Evolutionary conservation across 148 eudicot genomes (phyloP).

Genomic region (Heliosperma pusillum): DNA sequence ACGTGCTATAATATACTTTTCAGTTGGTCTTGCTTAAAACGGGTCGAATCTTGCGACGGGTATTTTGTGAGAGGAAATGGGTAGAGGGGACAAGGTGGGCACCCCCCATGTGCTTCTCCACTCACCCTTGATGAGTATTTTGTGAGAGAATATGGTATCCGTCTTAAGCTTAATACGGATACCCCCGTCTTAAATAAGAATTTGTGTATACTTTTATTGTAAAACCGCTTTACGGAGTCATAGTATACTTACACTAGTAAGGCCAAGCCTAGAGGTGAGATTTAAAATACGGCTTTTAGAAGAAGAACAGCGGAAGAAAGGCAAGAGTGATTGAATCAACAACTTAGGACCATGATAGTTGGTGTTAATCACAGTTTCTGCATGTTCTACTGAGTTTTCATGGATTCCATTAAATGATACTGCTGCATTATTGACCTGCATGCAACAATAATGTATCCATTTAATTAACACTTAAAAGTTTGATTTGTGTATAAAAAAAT

Average conservation of each 20-base stretch:
- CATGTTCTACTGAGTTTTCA: constrained; percentile 67
- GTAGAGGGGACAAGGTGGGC: too few species aligned
- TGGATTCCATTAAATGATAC: constrained; percentile 67
- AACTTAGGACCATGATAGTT: constrained; percentile 74
- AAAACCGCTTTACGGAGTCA: background rate
- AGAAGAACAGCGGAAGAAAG: constrained; percentile 46
- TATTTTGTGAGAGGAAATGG: too few species aligned
- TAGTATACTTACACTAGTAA: constrained; percentile 37
- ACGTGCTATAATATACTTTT: too few species aligned
- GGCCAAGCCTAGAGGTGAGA: constrained; percentile 80
- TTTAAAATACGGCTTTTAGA: constrained; percentile 66
- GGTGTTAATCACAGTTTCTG: constrained; percentile 60
- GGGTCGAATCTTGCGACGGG: too few species aligned
- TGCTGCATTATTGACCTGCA: constrained; percentile 85
- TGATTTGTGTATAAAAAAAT: too few species aligned
- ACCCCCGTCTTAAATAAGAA: too few species aligned
- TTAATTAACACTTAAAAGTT: background rate
- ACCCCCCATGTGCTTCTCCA: too few species aligned
- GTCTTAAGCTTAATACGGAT: too few species aligned
- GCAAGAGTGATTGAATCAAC: constrained; percentile 61
- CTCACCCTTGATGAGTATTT: too few species aligned
- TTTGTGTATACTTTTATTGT: too few species aligned
- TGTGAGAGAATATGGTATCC: too few species aligned
- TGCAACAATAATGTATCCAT: background rate
- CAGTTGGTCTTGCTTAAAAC: too few species aligned